Evolutionary conservation across 2,329 filamentous ascomycete genomes (phyloP), one percentile per base, ranked within the genome.

Genomic region (Rutstroemia sp.): DNA sequence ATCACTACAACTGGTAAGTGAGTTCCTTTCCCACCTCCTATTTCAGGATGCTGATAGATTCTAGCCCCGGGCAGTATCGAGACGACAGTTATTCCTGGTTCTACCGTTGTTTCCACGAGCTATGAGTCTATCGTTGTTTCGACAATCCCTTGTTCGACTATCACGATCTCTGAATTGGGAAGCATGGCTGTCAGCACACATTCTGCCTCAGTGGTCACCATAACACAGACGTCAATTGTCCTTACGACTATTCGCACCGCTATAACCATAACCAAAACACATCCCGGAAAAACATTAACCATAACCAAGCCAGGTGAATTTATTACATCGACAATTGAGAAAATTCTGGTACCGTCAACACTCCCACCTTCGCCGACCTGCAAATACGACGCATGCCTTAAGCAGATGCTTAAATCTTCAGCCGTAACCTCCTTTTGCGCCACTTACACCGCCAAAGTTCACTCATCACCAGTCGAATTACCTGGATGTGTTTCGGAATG

Each of bases 371-470:
- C 51, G 16, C 25, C 25, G 10, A 30, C 54, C 25, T 63, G 61
- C 54, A 50, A 61, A 5, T 55, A 59, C n/a, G 51, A 64, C 23
- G 58, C 59, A 37, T 64, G 59, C 27, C 59, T 64, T 18, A 61
- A 59, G 16, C 54, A 63, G 49, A 61, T 63, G 49, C 27, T 62
- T 30, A 55, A 55, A 5, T 25, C 58, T 18, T 16, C 59, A 34
- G 45, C 52, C 39, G 56, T 59, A 2, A 48, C 57, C 14, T 42
- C 49, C 0, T 63, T 65, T 50, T 65, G 62, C 21, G 53, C 56
- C 8, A 61, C 62, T 18, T 65, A 60, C 53, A 62, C 60, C 6
- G 59, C 58, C 19, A 49, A 46, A 2, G 30, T 59, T 5, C 58
- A 60, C 18, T 59, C 59, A 2, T 57, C 45, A 4, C 59, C 63